Evolutionary conservation across 495 filamentous ascomycete species (phyloP).

Genomic region (Penicillium parvum): DNA sequence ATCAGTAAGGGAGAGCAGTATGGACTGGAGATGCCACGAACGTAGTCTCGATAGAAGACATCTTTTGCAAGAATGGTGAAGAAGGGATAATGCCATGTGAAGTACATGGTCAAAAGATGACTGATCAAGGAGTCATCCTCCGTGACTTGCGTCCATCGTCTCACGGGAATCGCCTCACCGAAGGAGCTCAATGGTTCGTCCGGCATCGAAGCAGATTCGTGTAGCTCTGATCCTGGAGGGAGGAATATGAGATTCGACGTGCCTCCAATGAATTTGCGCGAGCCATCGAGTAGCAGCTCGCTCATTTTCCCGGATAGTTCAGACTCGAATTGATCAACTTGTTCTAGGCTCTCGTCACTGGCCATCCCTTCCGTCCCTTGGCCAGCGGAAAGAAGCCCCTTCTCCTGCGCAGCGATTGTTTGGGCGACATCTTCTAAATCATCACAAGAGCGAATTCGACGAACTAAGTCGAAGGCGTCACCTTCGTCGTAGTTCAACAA

Average conservation of each 20-base stretch:
- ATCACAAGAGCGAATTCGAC: conserved; percentile 86
- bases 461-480: conserved; percentile 74
- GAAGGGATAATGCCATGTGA: conserved; percentile 96
- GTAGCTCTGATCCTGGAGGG: conserved; percentile 48
- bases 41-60: conserved; percentile 85
- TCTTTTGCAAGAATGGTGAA: conserved; percentile 90
- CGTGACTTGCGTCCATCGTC: conserved; percentile 85
- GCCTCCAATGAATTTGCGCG: conserved; percentile 87
- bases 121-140: conserved; percentile 70
- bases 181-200: conserved; percentile 5
- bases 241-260: conserved; percentile 92
- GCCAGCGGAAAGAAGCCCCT: conserved; percentile 23
- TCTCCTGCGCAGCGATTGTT: conserved; percentile 59
- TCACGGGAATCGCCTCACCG: conserved; percentile 46
- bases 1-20: conserved; percentile 90
- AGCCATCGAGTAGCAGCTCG: conserved; percentile 84
- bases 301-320: conserved; percentile 92
- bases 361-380: conserved; percentile 16
- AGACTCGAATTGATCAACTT: conserved; percentile 66
- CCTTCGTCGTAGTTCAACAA: conserved; percentile 81
- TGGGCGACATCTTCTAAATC: conserved; percentile 88
- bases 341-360: conserved; percentile 24
- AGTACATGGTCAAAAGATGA: conserved; percentile 95
- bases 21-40: conserved; percentile 54
- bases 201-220: conserved; percentile 36